These are phyloP conservation scores for Coemansia sp. DNA, from an alignment of 192 early-diverging fungal species.

Conservation along the genomic window DNA sequence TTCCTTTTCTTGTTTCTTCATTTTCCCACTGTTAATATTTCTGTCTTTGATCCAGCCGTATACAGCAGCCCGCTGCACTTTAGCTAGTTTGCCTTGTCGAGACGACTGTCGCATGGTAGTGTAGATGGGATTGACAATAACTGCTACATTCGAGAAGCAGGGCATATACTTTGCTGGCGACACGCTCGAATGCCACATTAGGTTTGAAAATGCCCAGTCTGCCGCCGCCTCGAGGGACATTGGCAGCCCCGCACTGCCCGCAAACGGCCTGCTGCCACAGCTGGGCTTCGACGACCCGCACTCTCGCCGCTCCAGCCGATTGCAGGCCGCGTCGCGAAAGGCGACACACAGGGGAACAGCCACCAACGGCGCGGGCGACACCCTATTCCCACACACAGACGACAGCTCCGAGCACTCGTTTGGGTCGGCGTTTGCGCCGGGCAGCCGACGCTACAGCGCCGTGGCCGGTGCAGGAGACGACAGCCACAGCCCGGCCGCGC, in stretches of 20 bases:
- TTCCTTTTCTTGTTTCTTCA: neutral
- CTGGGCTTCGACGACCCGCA: neutral
- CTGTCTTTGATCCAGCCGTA: neutral
- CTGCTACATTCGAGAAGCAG: constrained; percentile 49
- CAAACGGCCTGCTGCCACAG: neutral
- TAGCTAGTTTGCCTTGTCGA: neutral
- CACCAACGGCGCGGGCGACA: neutral
- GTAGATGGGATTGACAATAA: constrained; percentile 51
- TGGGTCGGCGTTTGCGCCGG: constrained; percentile 5
- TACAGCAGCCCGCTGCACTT: neutral
- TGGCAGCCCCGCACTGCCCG: neutral
- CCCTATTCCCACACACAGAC: constrained; percentile 15
- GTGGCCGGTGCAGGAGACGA: constrained; percentile 1
- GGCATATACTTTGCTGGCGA: constrained; percentile 53
- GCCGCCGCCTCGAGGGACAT: neutral
- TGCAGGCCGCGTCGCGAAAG: constrained; percentile 8
- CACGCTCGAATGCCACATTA: constrained; percentile 51
- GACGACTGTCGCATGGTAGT: neutral
- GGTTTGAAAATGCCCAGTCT: constrained; percentile 40
- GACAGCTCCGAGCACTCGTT: constrained; percentile 16
- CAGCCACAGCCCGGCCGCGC: constrained; percentile 2
- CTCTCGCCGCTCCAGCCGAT: constrained; percentile 4
- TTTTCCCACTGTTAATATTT: neutral
- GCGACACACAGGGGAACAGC: neutral
- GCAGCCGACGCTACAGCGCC: neutral